Evolutionary conservation across 2,329 filamentous ascomycete genomes (phyloP), one percentile per base, ranked within the genome.

Genomic region (Didymella segeticola): DNA sequence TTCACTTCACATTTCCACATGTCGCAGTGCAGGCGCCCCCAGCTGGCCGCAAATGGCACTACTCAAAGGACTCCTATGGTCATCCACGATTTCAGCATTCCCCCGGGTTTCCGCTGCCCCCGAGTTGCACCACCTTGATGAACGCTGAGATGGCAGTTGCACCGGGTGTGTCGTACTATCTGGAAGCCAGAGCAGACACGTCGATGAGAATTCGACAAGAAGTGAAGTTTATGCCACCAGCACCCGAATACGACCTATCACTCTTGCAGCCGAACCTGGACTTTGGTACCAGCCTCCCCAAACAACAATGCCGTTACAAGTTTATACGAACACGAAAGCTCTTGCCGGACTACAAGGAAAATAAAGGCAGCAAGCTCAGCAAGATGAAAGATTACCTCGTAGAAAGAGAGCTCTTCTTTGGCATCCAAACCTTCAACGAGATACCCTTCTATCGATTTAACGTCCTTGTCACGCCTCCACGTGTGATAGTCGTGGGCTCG

Each of bases 31-130:
- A 59, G 34, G 26, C 47, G 7, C 63, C 58, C 22, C 62, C 62
- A 17, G 22, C 58, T 2, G 56, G 48, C 20, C 47, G 56, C 37
- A 25, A 41, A 11, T 63, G 56, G 60, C 54, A 58, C 22, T 52
- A 65, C 9, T 53, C 56, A 2, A 43, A 61, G 12, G 64, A 67
- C 27, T 55, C 57, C 5, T 59, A 50, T 37, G 58, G 65, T 23
- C 63, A 66, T 26, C 60, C 61, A 26, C 58, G 58, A 9, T 66
- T 69, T 15, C 66, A 69, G 30, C 66, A 69, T 25, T 63, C 62
- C 11, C 62, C 63, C 7, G 65, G 63, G 1, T 65, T 65, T 19
- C 31, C 26, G 12, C 31, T 66, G 5, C 63, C 65, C 9, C 60
- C 65, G 6, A 68, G 53, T 20, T 63, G 51, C 15, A 42, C 50